These are phyloP conservation scores for Asterochloris erici DNA, from an alignment of 139 green algal genomes.

Conservation along the genomic window DNA sequence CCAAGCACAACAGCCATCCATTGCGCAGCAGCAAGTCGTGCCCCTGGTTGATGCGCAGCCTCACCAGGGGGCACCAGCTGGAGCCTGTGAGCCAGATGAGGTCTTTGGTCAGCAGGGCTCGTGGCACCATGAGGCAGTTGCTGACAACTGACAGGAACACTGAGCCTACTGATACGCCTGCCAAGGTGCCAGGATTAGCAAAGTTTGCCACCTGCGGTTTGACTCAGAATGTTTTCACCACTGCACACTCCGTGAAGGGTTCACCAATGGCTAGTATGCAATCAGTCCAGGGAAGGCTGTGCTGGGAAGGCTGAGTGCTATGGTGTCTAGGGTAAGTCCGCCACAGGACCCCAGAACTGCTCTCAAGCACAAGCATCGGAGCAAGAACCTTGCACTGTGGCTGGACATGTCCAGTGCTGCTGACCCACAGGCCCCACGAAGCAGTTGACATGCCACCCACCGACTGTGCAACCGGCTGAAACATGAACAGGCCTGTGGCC, in stretches of 20 bases:
- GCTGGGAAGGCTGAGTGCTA: too few species aligned
- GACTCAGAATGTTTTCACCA: background rate
- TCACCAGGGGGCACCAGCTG: conserved; percentile 51
- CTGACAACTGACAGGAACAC: conserved; percentile 75
- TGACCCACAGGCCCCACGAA: background rate
- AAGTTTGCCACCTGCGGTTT: conserved; percentile 67
- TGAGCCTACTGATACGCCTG: conserved; percentile 61
- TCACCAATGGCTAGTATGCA: background rate
- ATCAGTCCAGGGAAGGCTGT: too few species aligned
- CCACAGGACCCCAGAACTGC: background rate
- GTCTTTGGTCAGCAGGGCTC: conserved; percentile 78
- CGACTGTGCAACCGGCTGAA: conserved; percentile 72
- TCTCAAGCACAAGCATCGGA: background rate
- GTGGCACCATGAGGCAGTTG: conserved; percentile 88
- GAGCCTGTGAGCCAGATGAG: conserved; percentile 73
- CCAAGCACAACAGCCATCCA: too few species aligned
- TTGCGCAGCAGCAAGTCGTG: too few species aligned
- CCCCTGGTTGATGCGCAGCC: too few species aligned
- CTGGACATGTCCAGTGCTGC: background rate
- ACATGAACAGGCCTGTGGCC: conserved; percentile 72
- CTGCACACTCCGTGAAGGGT: background rate
- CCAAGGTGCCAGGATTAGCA: conserved; percentile 53
- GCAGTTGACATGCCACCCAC: conserved; percentile 10
- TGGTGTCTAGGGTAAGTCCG: background rate
- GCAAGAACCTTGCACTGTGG: background rate